Evolutionary conservation across 1,284 basidiomycete genomes (phyloP), one percentile per base, ranked within the genome.

Genomic region (Naganishia cerealis): DNA sequence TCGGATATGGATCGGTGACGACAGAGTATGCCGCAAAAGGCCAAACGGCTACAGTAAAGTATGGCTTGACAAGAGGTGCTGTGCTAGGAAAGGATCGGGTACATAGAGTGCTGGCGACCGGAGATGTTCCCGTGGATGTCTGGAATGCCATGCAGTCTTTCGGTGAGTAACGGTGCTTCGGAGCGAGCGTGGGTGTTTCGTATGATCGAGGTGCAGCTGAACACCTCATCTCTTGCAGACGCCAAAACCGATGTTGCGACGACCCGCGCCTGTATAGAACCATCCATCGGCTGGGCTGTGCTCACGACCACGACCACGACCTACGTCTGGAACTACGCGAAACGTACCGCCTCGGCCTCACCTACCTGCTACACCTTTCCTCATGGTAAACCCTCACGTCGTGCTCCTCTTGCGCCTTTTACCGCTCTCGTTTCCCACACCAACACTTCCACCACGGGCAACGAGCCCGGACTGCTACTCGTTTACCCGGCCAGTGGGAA

Each of bases 291-390:
- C 0, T 62, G 53, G 54, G 58, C 67, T 9, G 59, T 55, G 12
- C 59, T 68, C 2, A 50, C 57, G 15, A 68, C 67, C 21, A 36
- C 54, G 12, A 56, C 40, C 15, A 46, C 50, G 1, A 56, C 52
- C 52, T 68, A 68, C 48, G 67, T 68, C 26, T 68, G 67, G 67
- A 68, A 68, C 24, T 46, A 68, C 54, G 53, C 54, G 53, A 68
- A 68, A 39, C 52, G 59, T 18, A 62, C 53, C 3, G 29, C 67
- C 15, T 48, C 54, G 3, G 56, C 67, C 15, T 55, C 67, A 26
- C 67, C 67, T 15, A 68, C 67, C 43, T 68, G 67, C 39, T 68
- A 68, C 38, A 65, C 56, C 40, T 68, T 68, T 56, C 55, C 67
- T 6, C 48, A 68, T 38, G 15, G 8, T 36, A 46, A 68, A 36